Percentiles rank a stretch among this genome's conserved stretches.
phyloP scores from a whole-genome alignment of 441 rosid genomes.

The Bocquillonia castaneifolia region DNA sequence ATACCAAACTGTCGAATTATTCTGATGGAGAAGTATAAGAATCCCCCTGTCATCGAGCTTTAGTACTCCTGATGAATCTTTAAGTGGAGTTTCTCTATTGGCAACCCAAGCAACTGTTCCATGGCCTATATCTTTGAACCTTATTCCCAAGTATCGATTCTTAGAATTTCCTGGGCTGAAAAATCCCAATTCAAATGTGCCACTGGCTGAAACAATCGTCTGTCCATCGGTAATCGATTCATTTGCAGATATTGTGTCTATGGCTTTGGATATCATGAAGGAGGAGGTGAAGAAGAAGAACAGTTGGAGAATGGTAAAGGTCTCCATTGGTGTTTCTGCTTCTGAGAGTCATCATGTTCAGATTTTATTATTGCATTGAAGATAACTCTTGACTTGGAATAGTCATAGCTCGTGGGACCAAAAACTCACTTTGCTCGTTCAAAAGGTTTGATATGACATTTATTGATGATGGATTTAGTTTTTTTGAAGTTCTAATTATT shows the following conservation, averaged over 20 bases:
- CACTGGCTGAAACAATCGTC: constrained; percentile 8
- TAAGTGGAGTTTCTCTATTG: constrained; percentile 45
- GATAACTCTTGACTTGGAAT: too few relatives aligned
- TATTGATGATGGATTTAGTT: too few relatives aligned
- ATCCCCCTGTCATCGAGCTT: constrained; percentile 28
- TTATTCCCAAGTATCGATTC: constrained; percentile 1
- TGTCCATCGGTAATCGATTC: background rate
- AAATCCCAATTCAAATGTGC: constrained; percentile 19
- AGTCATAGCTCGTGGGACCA: too few relatives aligned
- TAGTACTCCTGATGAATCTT: constrained; percentile 30
- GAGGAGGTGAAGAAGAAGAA: background rate
- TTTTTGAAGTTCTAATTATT: too few relatives aligned
- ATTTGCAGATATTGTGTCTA: background rate
- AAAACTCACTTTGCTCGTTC: too few relatives aligned
- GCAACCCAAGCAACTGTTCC: constrained; percentile 56
- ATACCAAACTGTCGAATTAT: constrained; percentile 42
- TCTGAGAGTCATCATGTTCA: too few relatives aligned
- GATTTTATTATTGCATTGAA: too few relatives aligned
- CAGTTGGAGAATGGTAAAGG: background rate
- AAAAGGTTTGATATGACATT: too few relatives aligned
- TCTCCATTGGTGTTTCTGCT: background rate
- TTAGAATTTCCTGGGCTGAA: constrained; percentile 5
- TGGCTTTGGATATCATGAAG: background rate
- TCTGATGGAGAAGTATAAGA: constrained; percentile 38
- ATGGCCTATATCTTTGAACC: background rate